Evolutionary conservation across 2,329 filamentous ascomycete species (phyloP).

Genomic region (Epichloe amarillans): DNA sequence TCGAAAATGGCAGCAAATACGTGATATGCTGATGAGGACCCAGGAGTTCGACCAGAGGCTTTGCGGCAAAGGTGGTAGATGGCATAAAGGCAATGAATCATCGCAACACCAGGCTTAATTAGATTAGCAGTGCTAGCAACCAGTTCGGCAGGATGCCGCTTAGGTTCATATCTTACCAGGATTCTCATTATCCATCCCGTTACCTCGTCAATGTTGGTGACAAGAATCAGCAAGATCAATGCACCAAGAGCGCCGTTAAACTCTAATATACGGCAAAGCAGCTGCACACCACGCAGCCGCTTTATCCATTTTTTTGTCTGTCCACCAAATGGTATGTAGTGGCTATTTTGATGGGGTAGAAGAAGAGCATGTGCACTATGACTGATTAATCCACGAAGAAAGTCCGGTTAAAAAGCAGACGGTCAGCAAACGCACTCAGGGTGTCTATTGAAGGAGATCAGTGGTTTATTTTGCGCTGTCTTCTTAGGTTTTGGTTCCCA

Average conservation of each 20-base stretch:
- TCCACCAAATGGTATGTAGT: conserved; percentile 53
- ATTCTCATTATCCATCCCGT: conserved; percentile 67
- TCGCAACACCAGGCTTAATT: conserved; percentile 58
- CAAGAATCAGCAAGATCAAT: conserved; percentile 63
- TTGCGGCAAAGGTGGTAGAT: conserved; percentile 68
- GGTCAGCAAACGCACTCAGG: conserved; percentile 52
- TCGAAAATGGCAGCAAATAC: conserved; percentile 70
- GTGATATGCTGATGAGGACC: conserved; percentile 78
- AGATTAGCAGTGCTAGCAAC: not conserved
- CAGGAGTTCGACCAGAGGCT: conserved; percentile 57
- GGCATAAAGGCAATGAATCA: conserved; percentile 60
- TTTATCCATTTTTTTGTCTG: conserved; percentile 60
- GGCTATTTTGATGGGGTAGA: conserved; percentile 45
- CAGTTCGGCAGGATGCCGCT: not conserved
- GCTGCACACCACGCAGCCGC: conserved; percentile 53
- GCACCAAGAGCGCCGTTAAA: conserved; percentile 57
- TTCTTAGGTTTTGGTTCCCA: conserved; percentile 49
- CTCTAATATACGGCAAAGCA: conserved; percentile 53
- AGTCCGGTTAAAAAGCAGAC: not conserved
- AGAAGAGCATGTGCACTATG: conserved; percentile 44
- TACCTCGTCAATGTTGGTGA: conserved; percentile 50
- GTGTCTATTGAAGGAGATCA: conserved; percentile 73
- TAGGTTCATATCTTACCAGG: conserved; percentile 40
- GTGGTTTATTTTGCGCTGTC: conserved; percentile 57
- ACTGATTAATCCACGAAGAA: not conserved